Base-by-base conservation (phyloP, 106 monocot genomes). In the Allium cepa region DNA sequence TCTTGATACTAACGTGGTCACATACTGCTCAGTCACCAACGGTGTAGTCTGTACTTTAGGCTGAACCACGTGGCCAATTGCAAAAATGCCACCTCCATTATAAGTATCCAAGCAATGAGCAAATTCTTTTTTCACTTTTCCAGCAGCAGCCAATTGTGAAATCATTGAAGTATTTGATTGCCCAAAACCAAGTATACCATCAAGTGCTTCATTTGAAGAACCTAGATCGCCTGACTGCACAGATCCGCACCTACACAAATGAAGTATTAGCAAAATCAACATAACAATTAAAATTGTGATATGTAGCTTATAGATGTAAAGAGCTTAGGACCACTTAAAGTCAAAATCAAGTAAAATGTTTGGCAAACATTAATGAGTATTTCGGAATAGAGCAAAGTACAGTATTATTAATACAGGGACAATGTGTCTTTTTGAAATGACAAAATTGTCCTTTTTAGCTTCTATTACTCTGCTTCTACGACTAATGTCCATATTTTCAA, bases 101-200 rank as follows among this genome's bases (percentile, higher is more conserved):
- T 73, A 50, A 49, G 79, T 96, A 65, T 96, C 95, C 67, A 96
- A 86, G 70, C 95, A 96, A 77, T 96, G 95, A 50, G 95, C 73
- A 82, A 96, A 96, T 36, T 84, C 78, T 70, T 96, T 96, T 62
- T 62, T 88, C 62, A 88, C 86, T 84, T 96, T 88, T 66, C 95
- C 86, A 17, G 77, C 27, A 60, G 88, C 64, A 74, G 91, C 91
- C 46, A 96, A 67, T 56, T 96, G 95, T 17, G 91, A 88, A 60
- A 96, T 26, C 72, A 96, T 80, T 17, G 95, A 96, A 28, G 88
- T 70, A 80, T 96, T 96, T 45, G 95, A 71, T 63, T 96, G 91
- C 9, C 95, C 95, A 73, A 96, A 96, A 51, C 95, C 95, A 66
- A 96, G 73, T 62, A 96, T 91, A 52, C 95, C 95, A 78, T 96